phyloP scores from a whole-genome alignment of 78 protist genomes.

The Tieghemostelium lacteum region DNA sequence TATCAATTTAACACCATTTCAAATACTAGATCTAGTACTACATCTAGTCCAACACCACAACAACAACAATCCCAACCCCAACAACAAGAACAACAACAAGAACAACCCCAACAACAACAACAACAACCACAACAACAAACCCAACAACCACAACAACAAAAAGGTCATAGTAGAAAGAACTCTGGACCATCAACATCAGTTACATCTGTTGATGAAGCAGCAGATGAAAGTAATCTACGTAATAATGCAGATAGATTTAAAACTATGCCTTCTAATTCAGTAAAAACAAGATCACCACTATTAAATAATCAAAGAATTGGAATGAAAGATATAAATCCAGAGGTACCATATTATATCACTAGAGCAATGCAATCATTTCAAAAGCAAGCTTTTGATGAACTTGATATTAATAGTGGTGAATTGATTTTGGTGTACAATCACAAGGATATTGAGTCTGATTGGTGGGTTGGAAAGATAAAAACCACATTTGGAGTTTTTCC shows the following conservation, averaged over 20 bases:
- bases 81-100: no score
- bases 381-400: constrained; percentile 35
- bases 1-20: no score
- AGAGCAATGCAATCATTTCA: constrained; percentile 10
- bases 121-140: background rate
- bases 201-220: background rate
- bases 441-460: constrained; percentile 27
- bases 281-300: background rate
- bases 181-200: constrained; percentile 20
- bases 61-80: no score
- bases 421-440: constrained; percentile 31
- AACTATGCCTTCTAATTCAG: background rate
- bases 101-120: background rate
- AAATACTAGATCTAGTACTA: background rate
- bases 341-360: constrained; percentile 44
- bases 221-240: constrained; percentile 9
- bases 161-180: constrained; percentile 29
- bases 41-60: background rate
- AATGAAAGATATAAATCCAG: constrained; percentile 21
- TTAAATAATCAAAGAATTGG: background rate
- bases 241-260: background rate
- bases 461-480: constrained; percentile 67
- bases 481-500: constrained; percentile 39
- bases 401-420: constrained; percentile 29
- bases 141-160: background rate